phyloP scores from a whole-genome alignment of 176 grass and related monocot species.

The maize (Zea mays) region Zm-B73-REFERENCE-NAM-5.0 NC_050096.1:10680001-10680500 shows the following conservation, averaged over 20 bases:
- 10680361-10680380: not conserved
- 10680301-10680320: no score
- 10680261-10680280: no score
- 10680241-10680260: no score
- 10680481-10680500: not conserved
- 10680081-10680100: not conserved
- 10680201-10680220: no score
- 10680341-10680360: not conserved
- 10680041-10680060: not conserved
- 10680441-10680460: not conserved
- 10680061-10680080: not conserved
- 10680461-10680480: not conserved
- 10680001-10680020: not conserved
- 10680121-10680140: no score
- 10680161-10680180: no score
- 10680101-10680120: not conserved
- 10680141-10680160: no score
- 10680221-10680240: no score
- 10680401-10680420: not conserved
- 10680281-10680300: no score
- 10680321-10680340: no score
- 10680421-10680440: constrained; percentile 1
- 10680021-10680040: not conserved
- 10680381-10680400: constrained; percentile 16
- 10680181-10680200: no score